phyloP scores from a whole-genome alignment of 2,329 filamentous ascomycete species.

The Domatiomyces catenatus region DNA sequence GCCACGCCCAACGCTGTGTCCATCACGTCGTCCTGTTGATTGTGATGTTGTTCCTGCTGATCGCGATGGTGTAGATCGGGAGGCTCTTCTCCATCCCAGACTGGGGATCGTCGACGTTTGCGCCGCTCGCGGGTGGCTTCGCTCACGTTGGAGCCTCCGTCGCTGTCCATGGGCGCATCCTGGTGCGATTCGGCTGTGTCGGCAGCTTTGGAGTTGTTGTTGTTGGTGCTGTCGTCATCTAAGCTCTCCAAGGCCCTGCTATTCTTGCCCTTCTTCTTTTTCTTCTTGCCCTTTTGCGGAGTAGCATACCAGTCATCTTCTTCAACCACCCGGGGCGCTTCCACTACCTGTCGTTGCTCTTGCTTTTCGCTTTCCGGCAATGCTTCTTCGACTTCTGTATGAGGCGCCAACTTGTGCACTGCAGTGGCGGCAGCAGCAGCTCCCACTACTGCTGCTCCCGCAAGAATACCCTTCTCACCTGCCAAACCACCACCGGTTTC shows the following conservation, averaged over 20 bases:
- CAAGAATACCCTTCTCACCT: not conserved
- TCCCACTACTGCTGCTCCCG: not conserved
- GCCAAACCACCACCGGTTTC: slow-evolving; percentile 1
- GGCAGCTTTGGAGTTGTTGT: not conserved
- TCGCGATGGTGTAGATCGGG: slow-evolving; percentile 9
- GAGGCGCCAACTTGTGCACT: not conserved
- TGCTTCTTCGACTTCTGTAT: not conserved
- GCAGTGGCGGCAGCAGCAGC: not conserved
- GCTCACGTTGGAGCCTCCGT: slow-evolving; percentile 13
- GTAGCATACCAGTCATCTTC: slow-evolving; percentile 1
- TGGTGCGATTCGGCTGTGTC: not conserved
- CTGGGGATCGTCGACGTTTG: slow-evolving; percentile 12
- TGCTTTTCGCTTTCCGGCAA: not conserved
- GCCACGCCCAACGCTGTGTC: slow-evolving; percentile 16
- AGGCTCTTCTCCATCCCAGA: slow-evolving; percentile 13
- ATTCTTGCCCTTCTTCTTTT: slow-evolving; percentile 14
- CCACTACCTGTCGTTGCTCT: not conserved
- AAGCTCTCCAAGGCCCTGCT: slow-evolving; percentile 1
- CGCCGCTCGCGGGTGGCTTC: slow-evolving; percentile 15
- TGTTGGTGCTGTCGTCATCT: too few species aligned
- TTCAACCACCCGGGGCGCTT: not conserved
- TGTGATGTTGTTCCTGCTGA: not conserved
- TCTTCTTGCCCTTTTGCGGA: not conserved
- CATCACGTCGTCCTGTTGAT: slow-evolving; percentile 15
- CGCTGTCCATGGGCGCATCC: slow-evolving; percentile 1